These are phyloP conservation scores for Ceratobasidium sp. DNA, from an alignment of 1,284 basidiomycete genomes.

Conservation along the genomic window DNA sequence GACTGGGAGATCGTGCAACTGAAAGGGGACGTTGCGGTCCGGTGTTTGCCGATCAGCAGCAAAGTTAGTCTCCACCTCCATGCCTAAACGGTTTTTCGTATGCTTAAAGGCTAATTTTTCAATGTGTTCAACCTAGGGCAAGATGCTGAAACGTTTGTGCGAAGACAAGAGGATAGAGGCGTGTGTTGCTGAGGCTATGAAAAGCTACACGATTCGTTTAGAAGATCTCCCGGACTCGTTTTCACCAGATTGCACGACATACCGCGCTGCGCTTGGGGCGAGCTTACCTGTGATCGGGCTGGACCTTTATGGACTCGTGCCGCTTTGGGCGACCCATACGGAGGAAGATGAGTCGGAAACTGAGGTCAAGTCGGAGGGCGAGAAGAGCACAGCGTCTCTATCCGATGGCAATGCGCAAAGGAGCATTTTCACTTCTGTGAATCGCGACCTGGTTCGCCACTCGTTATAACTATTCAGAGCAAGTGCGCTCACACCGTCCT, in stretches of 20 bases:
- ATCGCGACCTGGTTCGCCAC: slow-evolving; percentile 11
- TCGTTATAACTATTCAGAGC: background rate
- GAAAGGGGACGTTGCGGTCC: slow-evolving; percentile 25
- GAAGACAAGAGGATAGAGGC: slow-evolving; percentile 33
- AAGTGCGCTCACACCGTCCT: background rate
- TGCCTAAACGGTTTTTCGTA: background rate
- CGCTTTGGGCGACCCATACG: slow-evolving; percentile 19
- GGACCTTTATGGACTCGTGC: slow-evolving; percentile 30
- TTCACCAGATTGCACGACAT: slow-evolving; percentile 21
- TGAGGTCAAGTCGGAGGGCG: slow-evolving; percentile 6
- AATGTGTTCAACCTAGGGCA: slow-evolving; percentile 10
- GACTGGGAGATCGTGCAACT: slow-evolving; percentile 29
- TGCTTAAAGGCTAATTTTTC: slow-evolving; percentile 10
- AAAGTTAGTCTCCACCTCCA: slow-evolving; percentile 21
- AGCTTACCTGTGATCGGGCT: slow-evolving; percentile 30
- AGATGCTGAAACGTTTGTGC: slow-evolving; percentile 33
- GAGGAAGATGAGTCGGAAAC: slow-evolving; percentile 31
- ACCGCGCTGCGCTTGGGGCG: slow-evolving; percentile 23
- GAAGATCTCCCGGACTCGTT: slow-evolving; percentile 33
- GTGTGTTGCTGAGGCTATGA: slow-evolving; percentile 30
- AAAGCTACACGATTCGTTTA: slow-evolving; percentile 12
- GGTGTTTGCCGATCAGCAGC: slow-evolving; percentile 32
- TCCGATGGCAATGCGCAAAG: slow-evolving; percentile 5
- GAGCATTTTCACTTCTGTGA: slow-evolving; percentile 28
- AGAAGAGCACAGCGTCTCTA: background rate